Base-by-base conservation (phyloP, 2,329 filamentous ascomycete genomes). In the Colletotrichum euphorbiae region DNA sequence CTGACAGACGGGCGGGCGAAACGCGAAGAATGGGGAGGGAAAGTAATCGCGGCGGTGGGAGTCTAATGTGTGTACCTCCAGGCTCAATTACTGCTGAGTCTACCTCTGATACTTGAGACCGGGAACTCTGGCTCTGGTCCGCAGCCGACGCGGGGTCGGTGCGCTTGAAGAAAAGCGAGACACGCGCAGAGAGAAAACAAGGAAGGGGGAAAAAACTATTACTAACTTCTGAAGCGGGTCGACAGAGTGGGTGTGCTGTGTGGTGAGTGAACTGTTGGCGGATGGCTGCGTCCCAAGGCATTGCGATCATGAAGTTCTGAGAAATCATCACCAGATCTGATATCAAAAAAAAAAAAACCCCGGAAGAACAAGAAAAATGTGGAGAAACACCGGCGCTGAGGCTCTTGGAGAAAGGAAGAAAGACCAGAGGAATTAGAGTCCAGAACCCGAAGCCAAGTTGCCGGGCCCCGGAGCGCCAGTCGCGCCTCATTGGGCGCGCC, bases 401-500 rank as follows among this genome's bases (percentile, higher is more conserved):
- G 62, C 62, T 59, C 62, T 52, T 45, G 65, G n/a, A 17, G 21
- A 13, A 24, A 31, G 36, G 52, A 31, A 36, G 31, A 15, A 43
- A 58, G 19, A 28, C 28, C 17, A 63, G 38, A 24, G 19, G 28
- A 45, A 33, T 24, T 17, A 28, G 21, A 45, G 12, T 15, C 51
- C 33, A 50, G 61, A 59, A 40, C 36, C 64, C 59, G 36, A 55
- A 50, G 62, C 55, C 67, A 67, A 67, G 62, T 51, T 57, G 61
- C 45, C 55, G 55, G 65, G 46, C 42, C 31, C 66, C 62, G 67
- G 50, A 36, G 45, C 62, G 42, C 61, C 31, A 56, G 62, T 21
- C 31, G 56, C 40, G 57, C 42, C 66, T 60, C 36, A 69, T 69
- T 70, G 67, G 67, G 28, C 42, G 54, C 21, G 40, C 46, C 50